phyloP scores from a whole-genome alignment of 441 rosid genomes.

The Adansonia gregorii region DNA sequence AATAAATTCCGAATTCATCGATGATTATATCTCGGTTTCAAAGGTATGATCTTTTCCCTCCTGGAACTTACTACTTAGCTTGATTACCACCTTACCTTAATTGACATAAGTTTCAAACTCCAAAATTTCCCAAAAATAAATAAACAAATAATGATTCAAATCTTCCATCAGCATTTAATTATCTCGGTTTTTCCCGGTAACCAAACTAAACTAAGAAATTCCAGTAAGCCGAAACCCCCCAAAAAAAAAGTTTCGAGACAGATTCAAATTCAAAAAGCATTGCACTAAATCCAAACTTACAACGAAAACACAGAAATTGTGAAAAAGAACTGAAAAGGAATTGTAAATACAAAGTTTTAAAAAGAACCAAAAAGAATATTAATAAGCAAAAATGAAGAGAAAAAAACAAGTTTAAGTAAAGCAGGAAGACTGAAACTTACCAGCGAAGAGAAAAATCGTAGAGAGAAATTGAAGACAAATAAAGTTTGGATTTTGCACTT shows the following conservation, averaged over 20 bases:
- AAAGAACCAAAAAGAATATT: neutral
- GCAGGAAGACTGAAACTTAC: slow-evolving; percentile 14
- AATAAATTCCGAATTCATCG: neutral
- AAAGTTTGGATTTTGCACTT: slow-evolving; percentile 15
- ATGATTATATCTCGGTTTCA: neutral
- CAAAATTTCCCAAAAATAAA: neutral
- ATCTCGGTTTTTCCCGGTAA: neutral
- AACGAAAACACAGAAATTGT: neutral
- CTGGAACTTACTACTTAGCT: slow-evolving; percentile 9
- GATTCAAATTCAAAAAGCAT: slow-evolving; percentile 33
- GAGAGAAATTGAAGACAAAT: neutral
- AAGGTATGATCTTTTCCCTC: neutral
- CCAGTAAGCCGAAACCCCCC: neutral
- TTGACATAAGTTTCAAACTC: slow-evolving; percentile 1
- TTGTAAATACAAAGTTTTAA: neutral
- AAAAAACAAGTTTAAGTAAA: neutral
- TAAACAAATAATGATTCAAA: neutral
- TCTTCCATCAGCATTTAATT: slow-evolving; percentile 10
- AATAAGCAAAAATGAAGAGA: neutral
- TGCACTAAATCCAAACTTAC: neutral
- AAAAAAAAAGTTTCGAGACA: slow-evolving; percentile 25
- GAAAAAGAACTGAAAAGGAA: neutral
- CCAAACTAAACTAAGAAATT: slow-evolving; percentile 6
- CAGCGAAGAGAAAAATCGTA: slow-evolving; percentile 5
- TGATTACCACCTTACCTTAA: neutral